Evolutionary conservation across 1,139 yeast species (phyloP).

Genomic region (Yamadazyma spencermartinsiae): DNA sequence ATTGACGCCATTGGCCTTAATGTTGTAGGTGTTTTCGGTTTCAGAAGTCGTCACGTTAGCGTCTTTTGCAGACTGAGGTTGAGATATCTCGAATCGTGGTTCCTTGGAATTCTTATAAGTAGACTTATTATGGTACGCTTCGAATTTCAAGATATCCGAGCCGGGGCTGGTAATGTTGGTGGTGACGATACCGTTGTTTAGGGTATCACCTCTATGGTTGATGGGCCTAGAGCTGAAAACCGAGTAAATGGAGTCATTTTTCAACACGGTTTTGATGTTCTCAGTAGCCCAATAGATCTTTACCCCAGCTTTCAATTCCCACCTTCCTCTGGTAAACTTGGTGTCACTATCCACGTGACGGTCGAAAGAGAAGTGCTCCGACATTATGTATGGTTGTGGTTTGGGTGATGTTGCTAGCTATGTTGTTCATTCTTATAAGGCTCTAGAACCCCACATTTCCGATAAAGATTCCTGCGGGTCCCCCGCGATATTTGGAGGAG

Average conservation of each 20-base stretch:
- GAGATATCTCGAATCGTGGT: conserved; percentile 21
- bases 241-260: conserved; percentile 19
- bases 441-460: too few species aligned
- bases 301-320: conserved; percentile 29
- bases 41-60: conserved; percentile 3
- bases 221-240: conserved; percentile 25
- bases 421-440: not conserved
- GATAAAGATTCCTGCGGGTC: too few species aligned
- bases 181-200: conserved; percentile 31
- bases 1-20: conserved; percentile 1
- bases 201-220: conserved; percentile 27
- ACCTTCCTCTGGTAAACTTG: conserved; percentile 27
- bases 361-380: conserved; percentile 22
- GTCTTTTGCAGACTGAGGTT: conserved; percentile 3
- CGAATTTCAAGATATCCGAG: conserved; percentile 27
- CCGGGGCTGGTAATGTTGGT: conserved; percentile 24
- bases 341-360: conserved; percentile 27
- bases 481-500: too few species aligned
- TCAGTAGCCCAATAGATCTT: conserved; percentile 34
- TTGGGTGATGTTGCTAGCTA: not conserved
- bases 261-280: conserved; percentile 20
- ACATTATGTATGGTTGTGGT: conserved; percentile 9
- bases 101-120: conserved; percentile 19
- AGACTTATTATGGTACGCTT: conserved; percentile 30
- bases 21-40: not conserved